Evolutionary conservation across 2,329 filamentous ascomycete genomes (phyloP).

Genomic region (Xylariaceae sp.): DNA sequence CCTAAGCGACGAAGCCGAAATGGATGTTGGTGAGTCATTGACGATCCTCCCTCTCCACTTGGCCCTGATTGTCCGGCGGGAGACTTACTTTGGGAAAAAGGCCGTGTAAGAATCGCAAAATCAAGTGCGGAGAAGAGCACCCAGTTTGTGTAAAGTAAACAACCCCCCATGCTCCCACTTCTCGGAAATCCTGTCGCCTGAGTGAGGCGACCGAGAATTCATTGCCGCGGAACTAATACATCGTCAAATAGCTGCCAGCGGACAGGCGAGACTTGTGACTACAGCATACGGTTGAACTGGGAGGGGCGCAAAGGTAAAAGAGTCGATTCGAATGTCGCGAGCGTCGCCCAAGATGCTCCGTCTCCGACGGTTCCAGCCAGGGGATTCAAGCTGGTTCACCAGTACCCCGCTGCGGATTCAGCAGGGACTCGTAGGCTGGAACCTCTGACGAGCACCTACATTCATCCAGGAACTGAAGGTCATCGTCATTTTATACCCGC

Average conservation of each 20-base stretch:
- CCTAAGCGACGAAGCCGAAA: slow-evolving; percentile 42
- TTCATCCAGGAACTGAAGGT: slow-evolving; percentile 19
- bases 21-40: slow-evolving; percentile 39
- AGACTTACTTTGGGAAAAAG: slow-evolving; percentile 42
- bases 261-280: slow-evolving; percentile 70
- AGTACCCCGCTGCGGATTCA: slow-evolving; percentile 28
- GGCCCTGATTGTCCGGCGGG: background rate
- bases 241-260: slow-evolving; percentile 51
- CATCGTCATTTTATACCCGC: slow-evolving; percentile 12
- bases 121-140: slow-evolving; percentile 77
- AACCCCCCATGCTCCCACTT: slow-evolving; percentile 5
- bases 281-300: slow-evolving; percentile 77
- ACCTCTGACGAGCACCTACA: slow-evolving; percentile 25
- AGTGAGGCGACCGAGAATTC: background rate
- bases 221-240: slow-evolving; percentile 17
- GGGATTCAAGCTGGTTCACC: slow-evolving; percentile 35
- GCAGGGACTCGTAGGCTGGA: slow-evolving; percentile 30
- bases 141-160: slow-evolving; percentile 61
- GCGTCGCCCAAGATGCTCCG: slow-evolving; percentile 27
- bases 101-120: slow-evolving; percentile 74
- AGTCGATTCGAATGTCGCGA: slow-evolving; percentile 35
- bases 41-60: background rate
- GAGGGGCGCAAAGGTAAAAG: slow-evolving; percentile 63
- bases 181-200: background rate
- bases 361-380: slow-evolving; percentile 29